Conservation (phyloP, 2,329 filamentous ascomycete genomes). For the Myriosclerotinia scirpicola region DNA sequence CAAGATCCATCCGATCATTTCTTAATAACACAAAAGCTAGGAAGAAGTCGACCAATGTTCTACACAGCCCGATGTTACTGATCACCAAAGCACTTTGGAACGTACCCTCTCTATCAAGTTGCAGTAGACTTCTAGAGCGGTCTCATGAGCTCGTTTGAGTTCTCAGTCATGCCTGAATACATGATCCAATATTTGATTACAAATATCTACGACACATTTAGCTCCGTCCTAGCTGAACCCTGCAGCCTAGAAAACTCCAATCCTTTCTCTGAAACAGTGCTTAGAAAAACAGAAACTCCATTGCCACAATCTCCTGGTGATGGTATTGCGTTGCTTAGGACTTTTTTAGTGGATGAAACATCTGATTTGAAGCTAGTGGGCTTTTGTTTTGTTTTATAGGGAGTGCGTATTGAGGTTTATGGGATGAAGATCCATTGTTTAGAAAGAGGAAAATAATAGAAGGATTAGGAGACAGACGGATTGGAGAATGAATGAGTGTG, state of each 20-base stretch:
- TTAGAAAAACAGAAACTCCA: slow-evolving; percentile 36
- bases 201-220: slow-evolving; percentile 34
- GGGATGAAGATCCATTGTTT: slow-evolving; percentile 37
- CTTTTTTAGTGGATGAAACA: slow-evolving; percentile 36
- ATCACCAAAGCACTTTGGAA: slow-evolving; percentile 33
- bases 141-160: slow-evolving; percentile 25
- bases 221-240: slow-evolving; percentile 27
- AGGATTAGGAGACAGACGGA: slow-evolving; percentile 35
- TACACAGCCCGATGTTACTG: slow-evolving; percentile 13
- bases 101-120: slow-evolving; percentile 34
- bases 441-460: slow-evolving; percentile 30
- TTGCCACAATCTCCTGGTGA: slow-evolving; percentile 34
- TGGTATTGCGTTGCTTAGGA: slow-evolving; percentile 36
- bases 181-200: slow-evolving; percentile 33
- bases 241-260: slow-evolving; percentile 29
- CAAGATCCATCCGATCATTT: no score
- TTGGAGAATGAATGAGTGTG: slow-evolving; percentile 40
- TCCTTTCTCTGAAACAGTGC: slow-evolving; percentile 29
- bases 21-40: slow-evolving; percentile 22
- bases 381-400: slow-evolving; percentile 38
- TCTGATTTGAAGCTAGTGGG: slow-evolving; percentile 39
- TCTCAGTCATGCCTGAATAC: slow-evolving; percentile 25
- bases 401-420: slow-evolving; percentile 31
- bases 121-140: slow-evolving; percentile 28
- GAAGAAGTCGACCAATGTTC: slow-evolving; percentile 28